Evolutionary conservation across 306 rosid species (phyloP), one percentile per base, ranked within the genome.

Genomic region (Purshia tridentata): DNA sequence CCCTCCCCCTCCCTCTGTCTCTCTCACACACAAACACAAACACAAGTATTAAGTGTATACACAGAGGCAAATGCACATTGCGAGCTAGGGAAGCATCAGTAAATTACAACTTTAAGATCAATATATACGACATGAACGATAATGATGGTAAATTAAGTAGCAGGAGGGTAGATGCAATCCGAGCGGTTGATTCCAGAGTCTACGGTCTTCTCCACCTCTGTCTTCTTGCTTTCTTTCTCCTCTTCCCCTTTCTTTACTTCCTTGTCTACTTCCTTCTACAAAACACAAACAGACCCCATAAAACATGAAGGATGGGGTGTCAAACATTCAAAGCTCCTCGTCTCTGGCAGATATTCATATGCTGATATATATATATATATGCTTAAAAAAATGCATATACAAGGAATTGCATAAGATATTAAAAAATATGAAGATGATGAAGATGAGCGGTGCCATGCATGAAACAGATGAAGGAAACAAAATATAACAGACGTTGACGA

Each of bases 261-360:
- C 77, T 53, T 67, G 19, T 80, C 49, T 48, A 81, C 66, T 35
- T 84, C 86, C 79, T 67, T 76, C 87, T 80, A 71, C 72, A 78
- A 18, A 52, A 20, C 6, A 12, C 60, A 8, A 35, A 64, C 6
- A 63, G 4, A 71, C 55, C 15, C 69, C 69, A 65, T 45, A 1
- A 0, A 12, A 23, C 41, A 6, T 29, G 6, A 67, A 67, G 49
- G 16, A 35, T 23, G 2, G 3, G 9, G 10, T 6, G 0, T 10
- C 0, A 1, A 61, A 39, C 47, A 61, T 39, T 6, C 5, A 19
- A 62, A 62, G 48, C 13, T 60, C 2, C 5, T 60, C 8, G 8
- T 60, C 42, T 35, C 14, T 59, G 65, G 14, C 13, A 58, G 8
- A 13, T 9, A 59, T 29, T 44, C 8, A 44, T 6, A 29, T 29